These are phyloP conservation scores for Cyclaneusma minus DNA, from an alignment of 2,329 filamentous ascomycete genomes.

Conservation along the genomic window DNA sequence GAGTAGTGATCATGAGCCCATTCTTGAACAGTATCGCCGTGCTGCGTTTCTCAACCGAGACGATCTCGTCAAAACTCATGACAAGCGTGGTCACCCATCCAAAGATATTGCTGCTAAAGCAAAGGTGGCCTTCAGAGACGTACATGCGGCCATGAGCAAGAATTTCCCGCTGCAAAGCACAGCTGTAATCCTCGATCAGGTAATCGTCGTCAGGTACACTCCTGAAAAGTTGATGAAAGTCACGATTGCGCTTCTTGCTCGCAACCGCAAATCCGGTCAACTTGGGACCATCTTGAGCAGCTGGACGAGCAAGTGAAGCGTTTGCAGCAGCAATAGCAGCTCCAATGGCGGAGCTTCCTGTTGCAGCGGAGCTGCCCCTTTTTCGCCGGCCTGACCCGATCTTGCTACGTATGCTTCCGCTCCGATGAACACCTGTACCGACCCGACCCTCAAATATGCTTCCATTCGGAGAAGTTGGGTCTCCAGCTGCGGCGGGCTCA, in stretches of 20 bases:
- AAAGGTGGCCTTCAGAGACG: slow-evolving; percentile 91
- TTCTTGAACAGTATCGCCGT: slow-evolving; percentile 95
- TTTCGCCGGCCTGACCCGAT: slow-evolving; percentile 46
- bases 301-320: slow-evolving; percentile 50
- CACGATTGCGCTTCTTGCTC: slow-evolving; percentile 87
- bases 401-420: slow-evolving; percentile 51
- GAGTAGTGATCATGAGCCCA: slow-evolving; percentile 87
- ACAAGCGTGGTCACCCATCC: slow-evolving; percentile 96
- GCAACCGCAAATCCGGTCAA: slow-evolving; percentile 92
- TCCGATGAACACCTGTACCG: slow-evolving; percentile 28
- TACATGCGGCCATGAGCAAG: slow-evolving; percentile 87
- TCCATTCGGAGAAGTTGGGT: slow-evolving; percentile 49
- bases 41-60: slow-evolving; percentile 91
- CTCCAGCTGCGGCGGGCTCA: slow-evolving; percentile 33
- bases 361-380: slow-evolving; percentile 66
- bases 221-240: slow-evolving; percentile 87
- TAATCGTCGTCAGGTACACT: slow-evolving; percentile 97
- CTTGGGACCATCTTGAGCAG: slow-evolving; percentile 42
- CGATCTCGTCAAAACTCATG: slow-evolving; percentile 95
- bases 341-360: slow-evolving; percentile 51
- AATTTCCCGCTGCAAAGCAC: slow-evolving; percentile 88
- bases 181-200: slow-evolving; percentile 96
- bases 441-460: slow-evolving; percentile 50
- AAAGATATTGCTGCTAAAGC: slow-evolving; percentile 97
- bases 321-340: slow-evolving; percentile 59